Conservation (phyloP, 1,284 basidiomycete species). For the Sporisorium iseilematis-ciliati region DNA sequence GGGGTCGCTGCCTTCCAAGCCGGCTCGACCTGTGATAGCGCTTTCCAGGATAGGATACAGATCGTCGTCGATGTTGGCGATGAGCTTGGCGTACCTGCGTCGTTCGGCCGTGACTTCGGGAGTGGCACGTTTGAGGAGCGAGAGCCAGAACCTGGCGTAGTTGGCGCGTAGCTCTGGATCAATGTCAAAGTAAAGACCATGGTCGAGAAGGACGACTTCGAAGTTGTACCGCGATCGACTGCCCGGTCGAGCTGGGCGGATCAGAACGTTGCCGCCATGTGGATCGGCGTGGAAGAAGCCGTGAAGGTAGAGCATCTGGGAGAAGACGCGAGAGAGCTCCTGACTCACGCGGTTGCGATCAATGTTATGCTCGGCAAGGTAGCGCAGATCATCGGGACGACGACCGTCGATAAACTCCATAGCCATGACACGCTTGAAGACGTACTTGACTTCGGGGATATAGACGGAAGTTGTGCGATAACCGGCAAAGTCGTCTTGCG, state of each 20-base stretch:
- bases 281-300: slow-evolving; percentile 74
- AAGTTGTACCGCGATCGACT: slow-evolving; percentile 67
- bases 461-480: slow-evolving; percentile 77
- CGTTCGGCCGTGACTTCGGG: slow-evolving; percentile 60
- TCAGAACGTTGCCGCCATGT: slow-evolving; percentile 83
- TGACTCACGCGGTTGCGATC: slow-evolving; percentile 93
- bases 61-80: slow-evolving; percentile 68
- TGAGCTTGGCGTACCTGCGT: slow-evolving; percentile 63
- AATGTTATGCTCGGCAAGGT: slow-evolving; percentile 84
- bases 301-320: slow-evolving; percentile 95
- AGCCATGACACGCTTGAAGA: slow-evolving; percentile 85
- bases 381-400: slow-evolving; percentile 88
- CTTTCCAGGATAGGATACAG: slow-evolving; percentile 68
- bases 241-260: slow-evolving; percentile 72
- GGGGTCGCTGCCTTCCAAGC: slow-evolving; percentile 67
- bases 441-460: slow-evolving; percentile 87
- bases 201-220: slow-evolving; percentile 68
- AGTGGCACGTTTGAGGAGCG: slow-evolving; percentile 61
- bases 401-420: slow-evolving; percentile 93
- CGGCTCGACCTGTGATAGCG: slow-evolving; percentile 67
- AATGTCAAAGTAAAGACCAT: slow-evolving; percentile 69
- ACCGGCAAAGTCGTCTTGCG: slow-evolving; percentile 78
- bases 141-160: slow-evolving; percentile 69
- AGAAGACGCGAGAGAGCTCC: slow-evolving; percentile 81
- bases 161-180: slow-evolving; percentile 64